Evolutionary conservation across 768 basidiomycete species (phyloP).

Genomic region (Tulasnella sp.): DNA sequence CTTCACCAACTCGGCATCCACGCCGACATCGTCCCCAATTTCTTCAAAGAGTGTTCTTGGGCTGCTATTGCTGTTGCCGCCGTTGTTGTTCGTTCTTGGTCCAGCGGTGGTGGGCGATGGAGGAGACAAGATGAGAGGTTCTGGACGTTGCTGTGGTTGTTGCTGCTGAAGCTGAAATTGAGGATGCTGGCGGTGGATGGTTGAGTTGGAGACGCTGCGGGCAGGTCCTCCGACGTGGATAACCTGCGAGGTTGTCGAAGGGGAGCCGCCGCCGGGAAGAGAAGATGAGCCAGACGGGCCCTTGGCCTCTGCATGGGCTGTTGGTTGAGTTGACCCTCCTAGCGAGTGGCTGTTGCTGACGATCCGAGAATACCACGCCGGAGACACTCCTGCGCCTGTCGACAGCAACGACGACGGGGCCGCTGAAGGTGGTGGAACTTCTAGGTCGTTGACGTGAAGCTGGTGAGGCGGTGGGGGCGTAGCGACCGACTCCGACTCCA

Average conservation of each 20-base stretch:
- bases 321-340: slow-evolving; percentile 30
- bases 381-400: not conserved
- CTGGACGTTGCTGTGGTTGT: not conserved
- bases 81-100: not conserved
- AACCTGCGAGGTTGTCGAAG: not conserved
- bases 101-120: not conserved
- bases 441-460: slow-evolving; percentile 48
- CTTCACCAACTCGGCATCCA: slow-evolving; percentile 62
- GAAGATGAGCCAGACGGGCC: slow-evolving; percentile 14
- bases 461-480: slow-evolving; percentile 31
- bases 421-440: not conserved
- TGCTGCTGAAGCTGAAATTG: not conserved
- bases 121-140: not conserved
- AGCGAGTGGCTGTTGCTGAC: not conserved
- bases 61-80: not conserved
- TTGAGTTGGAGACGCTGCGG: not conserved
- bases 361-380: not conserved
- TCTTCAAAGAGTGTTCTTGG: slow-evolving; percentile 41
- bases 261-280: not conserved
- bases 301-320: slow-evolving; percentile 37
- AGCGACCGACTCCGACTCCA: not conserved
- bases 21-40: slow-evolving; percentile 72
- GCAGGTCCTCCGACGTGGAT: not conserved
- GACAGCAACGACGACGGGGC: not conserved
- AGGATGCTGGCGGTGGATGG: not conserved